Base-by-base conservation (phyloP, 2,329 filamentous ascomycete species). In the Didymella glomerata region DNA sequence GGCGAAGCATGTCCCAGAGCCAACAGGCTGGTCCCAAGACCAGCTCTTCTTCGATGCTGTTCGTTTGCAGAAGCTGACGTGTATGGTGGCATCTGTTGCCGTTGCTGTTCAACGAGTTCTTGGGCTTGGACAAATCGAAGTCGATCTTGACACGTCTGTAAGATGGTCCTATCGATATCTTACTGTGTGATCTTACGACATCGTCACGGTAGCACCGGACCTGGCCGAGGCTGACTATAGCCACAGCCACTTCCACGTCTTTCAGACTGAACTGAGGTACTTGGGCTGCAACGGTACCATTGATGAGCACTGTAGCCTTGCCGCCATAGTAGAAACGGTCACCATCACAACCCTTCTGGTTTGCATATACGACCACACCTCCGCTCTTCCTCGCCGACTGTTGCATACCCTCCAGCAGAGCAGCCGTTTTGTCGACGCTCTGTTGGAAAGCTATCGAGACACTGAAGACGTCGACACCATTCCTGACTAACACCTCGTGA, bases 361-460 rank as follows among this genome's bases (percentile, higher is more conserved):
- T 90, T 1, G 86, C 80, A 8, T 51, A 51, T 14, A 51, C 28
- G 4, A 87, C 87, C 7, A 87, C 78, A 20, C 86, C 86, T 4
- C 86, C 85, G 25, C 78, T 80, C 68, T 88, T 88, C 7, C 82
- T 78, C 0, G 89, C 91, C 0, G 86, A 86, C 65, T 90, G 84
- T 1, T 80, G 78, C 54, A 92, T 91, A 5, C 92, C 78, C 4
- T 86, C 82, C 30, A 92, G 77, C 2, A 88, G 79, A 0, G 80
- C 84, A 56, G 88, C 78, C 0, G 92, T 82, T 73, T 92, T 92
- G 16, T 87, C 80, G 11, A 92, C 76, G 65, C 87, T 84, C 67
- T 87, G 86, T 71, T 94, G 90, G 11, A 83, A 87, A 6, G 87
- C 90, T 51, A 83, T 87, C 5, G 83, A 86, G 74, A 93, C 93